These are phyloP conservation scores for Suillus spraguei DNA, from an alignment of 768 basidiomycete genomes.

Conservation along the genomic window DNA sequence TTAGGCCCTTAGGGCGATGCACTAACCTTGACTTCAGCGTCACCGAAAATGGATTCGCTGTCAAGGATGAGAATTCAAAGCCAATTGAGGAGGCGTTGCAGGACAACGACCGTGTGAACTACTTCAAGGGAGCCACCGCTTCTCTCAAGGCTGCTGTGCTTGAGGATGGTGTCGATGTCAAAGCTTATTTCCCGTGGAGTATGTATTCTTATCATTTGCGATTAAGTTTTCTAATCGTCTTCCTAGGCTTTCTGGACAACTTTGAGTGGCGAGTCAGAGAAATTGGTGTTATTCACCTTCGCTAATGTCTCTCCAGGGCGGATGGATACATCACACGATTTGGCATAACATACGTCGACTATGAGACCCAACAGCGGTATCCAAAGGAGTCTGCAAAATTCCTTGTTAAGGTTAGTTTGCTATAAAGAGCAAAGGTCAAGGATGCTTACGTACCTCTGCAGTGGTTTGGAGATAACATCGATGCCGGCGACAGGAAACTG, in stretches of 20 bases:
- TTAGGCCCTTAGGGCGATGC: not conserved
- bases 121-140: slow-evolving; percentile 61
- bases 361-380: slow-evolving; percentile 63
- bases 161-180: slow-evolving; percentile 64
- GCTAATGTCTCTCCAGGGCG: slow-evolving; percentile 37
- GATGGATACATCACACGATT: slow-evolving; percentile 71
- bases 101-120: slow-evolving; percentile 66
- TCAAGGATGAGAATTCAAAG: slow-evolving; percentile 61
- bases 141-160: slow-evolving; percentile 58
- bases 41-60: slow-evolving; percentile 76
- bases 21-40: slow-evolving; percentile 41
- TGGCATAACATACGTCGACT: slow-evolving; percentile 73
- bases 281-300: not conserved
- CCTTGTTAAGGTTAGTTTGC: slow-evolving; percentile 48
- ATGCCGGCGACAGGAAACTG: slow-evolving; percentile 6
- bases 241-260: slow-evolving; percentile 64
- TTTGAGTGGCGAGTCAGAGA: slow-evolving; percentile 55
- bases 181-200: slow-evolving; percentile 73
- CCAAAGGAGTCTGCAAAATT: slow-evolving; percentile 66
- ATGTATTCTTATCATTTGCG: slow-evolving; percentile 23
- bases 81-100: slow-evolving; percentile 54
- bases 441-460: slow-evolving; percentile 10
- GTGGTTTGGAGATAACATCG: slow-evolving; percentile 37
- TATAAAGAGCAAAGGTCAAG: not conserved
- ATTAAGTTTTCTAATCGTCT: not conserved